Base-by-base conservation (phyloP, 1,284 basidiomycete species). In the Microbotryum intermedium region DNA sequence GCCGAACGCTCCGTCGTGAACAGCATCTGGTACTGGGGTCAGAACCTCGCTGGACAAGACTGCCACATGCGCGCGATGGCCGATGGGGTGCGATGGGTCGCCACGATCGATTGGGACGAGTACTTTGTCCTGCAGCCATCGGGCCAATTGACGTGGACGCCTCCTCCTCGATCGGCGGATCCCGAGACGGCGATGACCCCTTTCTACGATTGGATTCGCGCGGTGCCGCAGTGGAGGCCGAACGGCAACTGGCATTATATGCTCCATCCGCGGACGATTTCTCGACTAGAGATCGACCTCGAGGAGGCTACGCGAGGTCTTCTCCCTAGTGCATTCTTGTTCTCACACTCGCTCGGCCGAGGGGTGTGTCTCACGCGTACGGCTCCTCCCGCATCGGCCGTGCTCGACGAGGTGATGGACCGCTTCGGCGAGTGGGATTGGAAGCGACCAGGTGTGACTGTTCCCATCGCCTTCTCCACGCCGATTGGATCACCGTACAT, bases 71-170 rank as follows among this genome's bases (percentile, higher is more conserved):
- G 57, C 16, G 57, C 50, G 23, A 53, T 53, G 57, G 26, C 21
- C 28, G 45, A 26, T 28, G 50, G 51, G 6, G 48, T 23, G 20
- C 50, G 57, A 7, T 58, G 45, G 30, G 46, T 49, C 45, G 28
- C 51, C 28, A 48, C 21, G 13, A 25, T 53, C 51, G 57, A 58
- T 25, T 49, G 23, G 34, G 57, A 58, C 57, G 57, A 58, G 25
- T 58, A 53, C 50, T 44, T 58, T 34, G 30, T 47, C 50, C 46
- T 58, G 25, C 43, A 25, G 23, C 53, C 45, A 29, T 30, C 23
- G 34, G 23, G 20, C 47, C 46, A 34, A 25, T 48, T 11, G 45
- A 30, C 46, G 23, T 58, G 43, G 53, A 30, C 53, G 7, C 43
- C 47, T 9, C 51, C 57, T 20, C 30, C 44, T 6, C 46, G 26